Base-by-base conservation (phyloP, 2,329 filamentous ascomycete species). In the Raffaelea ambrosiae region DNA sequence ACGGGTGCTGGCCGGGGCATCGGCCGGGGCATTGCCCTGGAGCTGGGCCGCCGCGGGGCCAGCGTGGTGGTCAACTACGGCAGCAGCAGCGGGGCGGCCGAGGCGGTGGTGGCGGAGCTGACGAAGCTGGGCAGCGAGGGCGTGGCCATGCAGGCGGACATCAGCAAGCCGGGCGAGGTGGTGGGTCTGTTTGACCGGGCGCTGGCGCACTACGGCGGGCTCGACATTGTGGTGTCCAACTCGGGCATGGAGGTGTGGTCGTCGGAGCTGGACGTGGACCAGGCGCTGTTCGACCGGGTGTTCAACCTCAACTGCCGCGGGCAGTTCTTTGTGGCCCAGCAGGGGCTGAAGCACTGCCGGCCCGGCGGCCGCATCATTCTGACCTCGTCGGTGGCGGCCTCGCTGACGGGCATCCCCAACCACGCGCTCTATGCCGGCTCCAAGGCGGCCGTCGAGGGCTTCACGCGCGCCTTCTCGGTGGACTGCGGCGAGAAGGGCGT, bases 321-420 rank as follows among this genome's bases (percentile, higher is more conserved):
- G 42, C 82, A 88, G 66, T 88, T 88, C 72, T 88, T 88, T 63
- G 83, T 88, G 46, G 84, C 83, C 19, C 83, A 87, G 67, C 80
- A 85, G 49, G 85, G 79, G 7, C 84, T 84, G 65, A 83, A 83
- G 67, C 71, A 86, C 66, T 75, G 86, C 54, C 74, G 82, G 60
- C 71, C 77, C 40, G 81, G 84, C 49, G 86, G 86, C 29, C 74
- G 85, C 41, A 76, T 90, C 56, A 78, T 88, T 58, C 72, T 88
- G 48, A 88, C 85, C 71, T 81, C 76, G 33, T 84, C 79, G 40
- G 84, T 87, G 58, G 83, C 82, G 16, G 65, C 84, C 4, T 76
- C 78, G 53, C 71, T 86, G 57, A 71, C 81, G 35, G 81, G 82
- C 46, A 79, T 86, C 48, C 76, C 75, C 56, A 77, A 86, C 68